phyloP scores from a whole-genome alignment of 495 filamentous ascomycete genomes.

The Neurospora intermedia region DNA sequence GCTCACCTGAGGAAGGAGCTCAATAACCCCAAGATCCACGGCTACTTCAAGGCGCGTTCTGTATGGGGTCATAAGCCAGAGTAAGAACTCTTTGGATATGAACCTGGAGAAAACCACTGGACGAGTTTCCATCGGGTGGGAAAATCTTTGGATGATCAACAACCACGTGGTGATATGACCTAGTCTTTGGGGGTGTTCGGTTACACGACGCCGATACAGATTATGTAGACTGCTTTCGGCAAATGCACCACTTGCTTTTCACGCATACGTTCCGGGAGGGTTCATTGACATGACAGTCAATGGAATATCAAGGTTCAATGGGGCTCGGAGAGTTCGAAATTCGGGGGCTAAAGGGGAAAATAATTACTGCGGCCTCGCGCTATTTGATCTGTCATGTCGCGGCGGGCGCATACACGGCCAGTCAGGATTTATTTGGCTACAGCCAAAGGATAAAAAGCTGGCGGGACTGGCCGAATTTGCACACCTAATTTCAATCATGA shows the following conservation, averaged over 20 bases:
- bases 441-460: too few species aligned
- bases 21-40: slow-evolving; percentile 16
- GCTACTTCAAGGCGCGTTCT: slow-evolving; percentile 19
- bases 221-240: neutral
- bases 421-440: too few species aligned
- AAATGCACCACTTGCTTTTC: neutral
- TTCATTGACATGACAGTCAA: too few species aligned
- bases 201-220: neutral
- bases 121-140: neutral
- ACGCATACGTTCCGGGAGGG: too few species aligned
- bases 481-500: too few species aligned
- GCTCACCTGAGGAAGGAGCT: slow-evolving; percentile 25
- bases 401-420: too few species aligned
- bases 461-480: too few species aligned
- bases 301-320: too few species aligned
- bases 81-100: neutral
- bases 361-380: too few species aligned
- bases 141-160: neutral
- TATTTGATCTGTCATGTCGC: too few species aligned
- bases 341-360: too few species aligned
- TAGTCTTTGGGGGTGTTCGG: neutral
- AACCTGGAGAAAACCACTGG: neutral
- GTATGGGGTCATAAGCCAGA: slow-evolving; percentile 27
- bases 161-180: neutral
- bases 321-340: too few species aligned